Percentiles rank a stretch among this genome's conserved stretches.
Conservation (phyloP, 164 flowering plant species). For the Piper longum region DNA sequence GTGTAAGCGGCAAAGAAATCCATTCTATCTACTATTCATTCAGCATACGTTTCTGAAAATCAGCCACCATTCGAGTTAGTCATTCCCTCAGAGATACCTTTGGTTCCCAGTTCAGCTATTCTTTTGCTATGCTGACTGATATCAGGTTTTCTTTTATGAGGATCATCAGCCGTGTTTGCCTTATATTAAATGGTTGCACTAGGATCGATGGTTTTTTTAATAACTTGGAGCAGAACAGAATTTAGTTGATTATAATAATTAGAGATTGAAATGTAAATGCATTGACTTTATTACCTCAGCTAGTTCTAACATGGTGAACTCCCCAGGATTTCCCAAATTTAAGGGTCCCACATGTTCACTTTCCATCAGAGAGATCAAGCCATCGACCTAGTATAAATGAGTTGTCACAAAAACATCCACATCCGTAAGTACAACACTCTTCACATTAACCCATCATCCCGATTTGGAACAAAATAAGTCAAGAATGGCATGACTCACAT, state of each 20-base stretch:
- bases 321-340: conserved; percentile 91
- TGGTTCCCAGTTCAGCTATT: conserved; percentile 88
- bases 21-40: conserved; percentile 21
- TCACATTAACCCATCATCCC: no score
- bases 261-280: neutral
- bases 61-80: conserved; percentile 73
- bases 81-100: conserved; percentile 59
- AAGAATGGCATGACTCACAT: no score
- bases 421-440: neutral
- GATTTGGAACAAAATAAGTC: no score
- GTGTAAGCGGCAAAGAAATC: neutral
- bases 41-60: conserved; percentile 65
- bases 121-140: conserved; percentile 73
- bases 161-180: conserved; percentile 85
- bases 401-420: neutral
- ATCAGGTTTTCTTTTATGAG: conserved; percentile 89
- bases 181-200: conserved; percentile 67
- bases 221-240: conserved; percentile 33
- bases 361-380: conserved; percentile 79
- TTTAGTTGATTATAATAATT: neutral
- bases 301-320: conserved; percentile 90
- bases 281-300: conserved; percentile 47
- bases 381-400: conserved; percentile 48
- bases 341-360: conserved; percentile 84
- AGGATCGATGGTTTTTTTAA: conserved; percentile 67